These are phyloP conservation scores for Nepenthes alata DNA, from an alignment of 179 eudicot species.

Conservation along the genomic window DNA sequence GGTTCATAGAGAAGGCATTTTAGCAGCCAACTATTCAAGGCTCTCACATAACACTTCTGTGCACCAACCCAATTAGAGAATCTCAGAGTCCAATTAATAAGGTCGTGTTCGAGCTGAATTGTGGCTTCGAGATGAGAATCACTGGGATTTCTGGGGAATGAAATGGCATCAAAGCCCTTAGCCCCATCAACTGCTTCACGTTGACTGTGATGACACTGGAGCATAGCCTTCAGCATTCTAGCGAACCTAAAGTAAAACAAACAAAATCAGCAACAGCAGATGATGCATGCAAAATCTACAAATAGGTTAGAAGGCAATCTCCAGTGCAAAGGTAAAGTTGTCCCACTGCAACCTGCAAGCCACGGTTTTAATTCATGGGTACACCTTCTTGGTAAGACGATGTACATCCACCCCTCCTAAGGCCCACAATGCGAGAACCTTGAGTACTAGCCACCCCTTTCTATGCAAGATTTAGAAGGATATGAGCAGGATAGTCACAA, in stretches of 20 bases:
- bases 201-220: constrained; percentile 75
- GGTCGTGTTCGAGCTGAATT: constrained; percentile 57
- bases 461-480: too few relatives aligned
- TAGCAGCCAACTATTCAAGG: constrained; percentile 67
- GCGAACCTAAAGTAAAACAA: constrained; percentile 36
- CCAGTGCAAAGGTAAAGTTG: too few relatives aligned
- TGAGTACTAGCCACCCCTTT: too few relatives aligned
- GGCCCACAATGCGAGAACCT: too few relatives aligned
- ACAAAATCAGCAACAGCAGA: background rate
- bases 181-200: constrained; percentile 63
- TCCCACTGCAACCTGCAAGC: too few relatives aligned
- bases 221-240: constrained; percentile 83
- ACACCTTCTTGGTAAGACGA: too few relatives aligned
- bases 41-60: constrained; percentile 64
- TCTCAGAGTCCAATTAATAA: constrained; percentile 54
- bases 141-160: constrained; percentile 34
- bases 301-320: background rate
- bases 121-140: constrained; percentile 68
- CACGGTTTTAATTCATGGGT: too few relatives aligned
- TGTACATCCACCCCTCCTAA: too few relatives aligned
- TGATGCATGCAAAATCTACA: background rate
- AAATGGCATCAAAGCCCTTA: constrained; percentile 53
- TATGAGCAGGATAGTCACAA: too few relatives aligned
- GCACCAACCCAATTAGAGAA: constrained; percentile 71
- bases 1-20: constrained; percentile 67